phyloP scores from a whole-genome alignment of 2,329 filamentous ascomycete genomes.

The Truncatella angustata region DNA sequence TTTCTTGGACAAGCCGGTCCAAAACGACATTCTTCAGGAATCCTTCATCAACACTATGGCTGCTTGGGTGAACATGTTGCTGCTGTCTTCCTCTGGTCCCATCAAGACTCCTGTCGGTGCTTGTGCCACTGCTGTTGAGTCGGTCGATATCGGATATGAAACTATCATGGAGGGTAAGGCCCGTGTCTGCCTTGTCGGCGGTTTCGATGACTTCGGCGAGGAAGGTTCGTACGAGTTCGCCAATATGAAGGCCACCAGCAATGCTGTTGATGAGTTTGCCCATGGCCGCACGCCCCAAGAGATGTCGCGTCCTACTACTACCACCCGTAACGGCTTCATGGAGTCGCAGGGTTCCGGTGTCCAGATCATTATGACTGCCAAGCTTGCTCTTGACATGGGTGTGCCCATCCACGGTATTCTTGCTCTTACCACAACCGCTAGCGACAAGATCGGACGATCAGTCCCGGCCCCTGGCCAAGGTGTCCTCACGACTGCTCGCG shows the following conservation, averaged over 20 bases:
- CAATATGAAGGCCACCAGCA: conserved; percentile 99
- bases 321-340: conserved; percentile 97
- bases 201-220: conserved; percentile 98
- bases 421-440: conserved; percentile 91
- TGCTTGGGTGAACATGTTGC: conserved; percentile 99
- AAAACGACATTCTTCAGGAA: conserved; percentile 98
- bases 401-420: conserved; percentile 96
- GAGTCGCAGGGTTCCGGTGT: conserved; percentile 98
- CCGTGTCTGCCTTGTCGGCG: conserved; percentile 94
- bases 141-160: conserved; percentile 95
- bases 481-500: conserved; percentile 92
- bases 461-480: conserved; percentile 95
- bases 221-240: conserved; percentile 99
- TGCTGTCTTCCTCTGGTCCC: conserved; percentile 92
- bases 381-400: conserved; percentile 95
- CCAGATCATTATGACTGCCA: conserved; percentile 97
- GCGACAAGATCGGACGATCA: conserved; percentile 98
- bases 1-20: conserved; percentile 92
- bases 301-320: conserved; percentile 97
- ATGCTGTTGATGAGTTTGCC: conserved; percentile 92
- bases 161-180: conserved; percentile 99
- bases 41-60: conserved; percentile 99
- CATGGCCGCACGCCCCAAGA: conserved; percentile 93
- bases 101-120: conserved; percentile 99
- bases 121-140: conserved; percentile 96